Base-by-base conservation (phyloP, 2,329 filamentous ascomycete genomes). In the Aspergillus thermomutatus region DNA sequence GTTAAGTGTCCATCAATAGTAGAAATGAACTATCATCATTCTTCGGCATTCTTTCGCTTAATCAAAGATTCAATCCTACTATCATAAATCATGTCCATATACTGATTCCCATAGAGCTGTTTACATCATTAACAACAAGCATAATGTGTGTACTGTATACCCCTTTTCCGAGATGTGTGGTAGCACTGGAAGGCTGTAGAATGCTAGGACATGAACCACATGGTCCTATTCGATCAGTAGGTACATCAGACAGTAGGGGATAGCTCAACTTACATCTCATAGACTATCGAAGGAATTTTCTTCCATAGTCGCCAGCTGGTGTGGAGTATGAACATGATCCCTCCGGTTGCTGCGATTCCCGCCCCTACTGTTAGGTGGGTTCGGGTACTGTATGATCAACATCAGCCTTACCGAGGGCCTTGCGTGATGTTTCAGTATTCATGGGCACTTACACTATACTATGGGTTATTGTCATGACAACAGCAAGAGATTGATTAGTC, bases 181-280 rank as follows among this genome's bases (percentile, higher is more conserved):
- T 27, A 27, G 7, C 9, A 8, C 11, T 14, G 31, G 4, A 34
- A 34, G 31, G 31, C 11, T 34, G 11, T 14, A 3, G 14, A 17
- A 17, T 34, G 31, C 31, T 49, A 53, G 4, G 51, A 11, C 17
- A 28, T 14, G 25, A 54, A 54, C 52, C 52, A 54, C 52, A 54
- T 54, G 11, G 31, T 25, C 31, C 52, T 54, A 19, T 31, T 19
- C 31, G 2, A 8, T 43, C 8, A 43, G n/a, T 21, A 19, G n/a
- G 10, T 11, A 19, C 10, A 4, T 6, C 10, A 43, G n/a, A 10
- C 40, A 14, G 19, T 43, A 28, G n/a, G 14, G 19, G n/a, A 4
- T 2, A n/a, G n/a, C 28, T 17, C 31, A 34, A 41, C 52, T n/a
- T 28, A 54, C 52, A 54, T 11, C 19, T 54, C 52, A 28, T 54